Evolutionary conservation across 1,284 basidiomycete species (phyloP).

Genomic region (Cystobasidium pallidum): DNA sequence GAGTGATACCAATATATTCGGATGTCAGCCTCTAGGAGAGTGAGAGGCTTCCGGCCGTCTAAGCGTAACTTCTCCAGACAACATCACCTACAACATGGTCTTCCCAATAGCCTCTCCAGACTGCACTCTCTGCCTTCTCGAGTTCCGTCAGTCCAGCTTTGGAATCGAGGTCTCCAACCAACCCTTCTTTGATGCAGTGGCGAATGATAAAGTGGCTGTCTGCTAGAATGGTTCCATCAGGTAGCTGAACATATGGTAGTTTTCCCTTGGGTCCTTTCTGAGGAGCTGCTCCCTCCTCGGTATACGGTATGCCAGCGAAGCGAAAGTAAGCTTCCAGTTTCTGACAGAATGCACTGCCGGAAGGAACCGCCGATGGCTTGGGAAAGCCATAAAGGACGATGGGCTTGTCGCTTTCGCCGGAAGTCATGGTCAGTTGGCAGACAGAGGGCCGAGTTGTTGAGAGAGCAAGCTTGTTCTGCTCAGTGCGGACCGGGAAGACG

Average conservation of each 20-base stretch:
- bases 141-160: conserved; percentile 7
- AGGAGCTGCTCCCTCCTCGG: conserved; percentile 6
- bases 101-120: background rate
- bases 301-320: conserved; percentile 20
- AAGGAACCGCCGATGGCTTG: conserved; percentile 21
- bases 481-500: background rate
- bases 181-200: conserved; percentile 6
- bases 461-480: background rate
- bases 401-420: background rate
- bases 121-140: conserved; percentile 1
- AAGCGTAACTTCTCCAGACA: too few species aligned
- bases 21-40: too few species aligned
- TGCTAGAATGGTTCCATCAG: conserved; percentile 5
- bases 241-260: conserved; percentile 28
- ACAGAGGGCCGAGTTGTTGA: too few species aligned
- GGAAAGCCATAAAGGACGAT: conserved; percentile 26
- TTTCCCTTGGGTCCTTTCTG: conserved; percentile 32
- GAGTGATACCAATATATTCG: too few species aligned
- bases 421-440: background rate
- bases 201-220: conserved; percentile 35
- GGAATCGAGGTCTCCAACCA: conserved; percentile 1
- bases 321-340: conserved; percentile 34
- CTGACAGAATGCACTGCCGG: conserved; percentile 23
- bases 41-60: too few species aligned
- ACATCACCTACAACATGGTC: conserved; percentile 1